Conservation (phyloP, 495 filamentous ascomycete species). For the Xylona heveae region DNA sequence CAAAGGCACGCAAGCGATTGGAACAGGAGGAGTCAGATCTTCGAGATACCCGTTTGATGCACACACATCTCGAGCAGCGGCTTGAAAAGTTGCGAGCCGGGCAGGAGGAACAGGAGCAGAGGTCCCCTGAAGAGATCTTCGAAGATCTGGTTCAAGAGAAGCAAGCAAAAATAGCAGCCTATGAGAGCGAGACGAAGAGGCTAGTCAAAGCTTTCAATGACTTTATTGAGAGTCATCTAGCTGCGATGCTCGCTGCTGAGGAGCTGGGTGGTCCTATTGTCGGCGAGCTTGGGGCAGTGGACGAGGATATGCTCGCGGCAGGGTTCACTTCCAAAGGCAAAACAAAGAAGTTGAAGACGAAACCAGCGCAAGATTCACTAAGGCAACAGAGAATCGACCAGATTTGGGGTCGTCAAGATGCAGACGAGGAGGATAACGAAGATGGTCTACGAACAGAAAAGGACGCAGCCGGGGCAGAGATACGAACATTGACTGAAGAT, state of each 20-base stretch:
- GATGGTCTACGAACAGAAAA: constrained; percentile 27
- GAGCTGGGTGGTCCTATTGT: constrained; percentile 71
- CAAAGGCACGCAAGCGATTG: constrained; percentile 27
- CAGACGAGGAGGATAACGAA: constrained; percentile 14
- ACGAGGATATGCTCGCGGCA: constrained; percentile 34
- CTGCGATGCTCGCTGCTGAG: constrained; percentile 67
- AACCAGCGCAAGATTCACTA: constrained; percentile 18
- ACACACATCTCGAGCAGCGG: constrained; percentile 31
- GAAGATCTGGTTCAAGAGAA: constrained; percentile 35
- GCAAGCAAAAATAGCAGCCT: constrained; percentile 29
- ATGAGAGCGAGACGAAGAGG: constrained; percentile 30
- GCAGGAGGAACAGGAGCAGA: constrained; percentile 28
- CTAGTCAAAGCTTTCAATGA: constrained; percentile 39
- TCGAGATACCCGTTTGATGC: constrained; percentile 31
- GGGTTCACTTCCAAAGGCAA: constrained; percentile 57
- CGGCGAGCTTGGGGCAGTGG: constrained; percentile 46
- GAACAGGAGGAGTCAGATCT: constrained; percentile 38
- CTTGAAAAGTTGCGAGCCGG: constrained; percentile 31
- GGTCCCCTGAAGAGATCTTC: constrained; percentile 35
- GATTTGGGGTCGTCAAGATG: constrained; percentile 33
- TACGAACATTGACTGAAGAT: constrained; percentile 41
- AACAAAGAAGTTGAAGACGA: constrained; percentile 34
- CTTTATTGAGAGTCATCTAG: constrained; percentile 57
- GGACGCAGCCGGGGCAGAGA: constrained; percentile 40
- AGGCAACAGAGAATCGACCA: constrained; percentile 54